These are phyloP conservation scores for Boehmeria nivea DNA, from an alignment of 306 rosid species.

Conservation along the genomic window DNA sequence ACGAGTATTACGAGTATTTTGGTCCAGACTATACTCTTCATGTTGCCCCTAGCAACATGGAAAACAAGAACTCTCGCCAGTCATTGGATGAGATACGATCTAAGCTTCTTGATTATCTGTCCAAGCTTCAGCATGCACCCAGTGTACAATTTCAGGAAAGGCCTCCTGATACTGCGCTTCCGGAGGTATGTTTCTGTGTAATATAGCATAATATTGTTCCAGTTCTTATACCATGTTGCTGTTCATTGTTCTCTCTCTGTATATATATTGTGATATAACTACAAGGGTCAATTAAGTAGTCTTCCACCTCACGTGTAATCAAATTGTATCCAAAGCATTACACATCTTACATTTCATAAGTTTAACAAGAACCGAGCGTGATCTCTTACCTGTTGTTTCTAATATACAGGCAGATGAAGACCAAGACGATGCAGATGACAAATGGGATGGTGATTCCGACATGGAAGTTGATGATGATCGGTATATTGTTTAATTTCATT, in stretches of 20 bases:
- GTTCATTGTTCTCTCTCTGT: neutral
- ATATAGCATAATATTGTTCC: neutral
- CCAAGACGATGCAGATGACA: constrained; percentile 2
- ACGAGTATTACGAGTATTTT: constrained; percentile 17
- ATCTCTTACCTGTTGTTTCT: neutral
- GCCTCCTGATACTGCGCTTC: constrained; percentile 9
- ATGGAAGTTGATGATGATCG: constrained; percentile 10
- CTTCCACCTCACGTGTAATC: too few relatives aligned
- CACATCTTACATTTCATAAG: neutral
- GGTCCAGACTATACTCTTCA: constrained; percentile 20
- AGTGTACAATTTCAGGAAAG: constrained; percentile 11
- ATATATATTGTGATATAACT: neutral
- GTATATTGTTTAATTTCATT: neutral
- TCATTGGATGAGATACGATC: constrained; percentile 12
- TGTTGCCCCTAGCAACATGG: constrained; percentile 17
- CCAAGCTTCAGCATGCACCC: constrained; percentile 20
- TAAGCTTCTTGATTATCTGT: constrained; percentile 15
- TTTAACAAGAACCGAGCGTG: too few relatives aligned
- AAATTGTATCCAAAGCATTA: too few relatives aligned
- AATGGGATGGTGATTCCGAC: constrained; percentile 8
- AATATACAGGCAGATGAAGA: constrained; percentile 8
- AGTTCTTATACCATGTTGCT: neutral
- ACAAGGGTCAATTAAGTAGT: neutral
- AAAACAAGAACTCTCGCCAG: constrained; percentile 13
- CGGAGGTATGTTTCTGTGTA: constrained; percentile 7